Base-by-base conservation (phyloP, 371 early-diverging fungal genomes). In the Actinomucor elegans region DNA sequence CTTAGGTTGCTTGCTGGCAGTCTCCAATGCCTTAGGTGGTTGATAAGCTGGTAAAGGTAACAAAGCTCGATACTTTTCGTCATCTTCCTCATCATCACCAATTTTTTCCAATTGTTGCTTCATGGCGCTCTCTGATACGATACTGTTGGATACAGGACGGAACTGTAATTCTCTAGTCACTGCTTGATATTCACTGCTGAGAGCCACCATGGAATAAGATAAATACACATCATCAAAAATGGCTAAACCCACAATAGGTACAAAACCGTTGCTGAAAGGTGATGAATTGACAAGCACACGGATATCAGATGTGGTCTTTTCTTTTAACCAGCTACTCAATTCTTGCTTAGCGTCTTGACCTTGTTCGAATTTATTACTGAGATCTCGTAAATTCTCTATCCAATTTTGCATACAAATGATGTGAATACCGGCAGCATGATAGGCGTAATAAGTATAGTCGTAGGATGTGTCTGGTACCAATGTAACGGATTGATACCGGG, bases 371-470 rank as follows among this genome's bases (percentile, higher is more conserved):
- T 17, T 31, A 1, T 17, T 11, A 21, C 52, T 55, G 5, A 69
- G 23, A 12, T 64, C 28, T 5, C 50, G 35, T 11, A 71, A 52
- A 1, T 43, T 26, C 3, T 73, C 54, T 0, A 69, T n/a, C 63
- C 71, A 69, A 27, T 61, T 47, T 1, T 34, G 57, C 58, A 67
- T 57, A 0, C 37, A 38, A 21, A 77, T 46, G 10, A 58, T 61
- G 43, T 69, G 62, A 0, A 69, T 70, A 14, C 77, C 77, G 15
- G 44, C 61, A 35, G 66, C 53, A 46, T 74, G 74, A 42, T 73
- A 73, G 5, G 56, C 60, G 36, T 67, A 77, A 20, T 61, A 69
- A 0, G 57, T 67, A 24, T 74, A 72, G 21, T 51, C 27, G 27
- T 71, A 69, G 14, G 65, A 46, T 9, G 67, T 64, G 50, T 77